These are phyloP conservation scores for Fusarium torulosum DNA, from an alignment of 2,329 filamentous ascomycete species.

Conservation along the genomic window DNA sequence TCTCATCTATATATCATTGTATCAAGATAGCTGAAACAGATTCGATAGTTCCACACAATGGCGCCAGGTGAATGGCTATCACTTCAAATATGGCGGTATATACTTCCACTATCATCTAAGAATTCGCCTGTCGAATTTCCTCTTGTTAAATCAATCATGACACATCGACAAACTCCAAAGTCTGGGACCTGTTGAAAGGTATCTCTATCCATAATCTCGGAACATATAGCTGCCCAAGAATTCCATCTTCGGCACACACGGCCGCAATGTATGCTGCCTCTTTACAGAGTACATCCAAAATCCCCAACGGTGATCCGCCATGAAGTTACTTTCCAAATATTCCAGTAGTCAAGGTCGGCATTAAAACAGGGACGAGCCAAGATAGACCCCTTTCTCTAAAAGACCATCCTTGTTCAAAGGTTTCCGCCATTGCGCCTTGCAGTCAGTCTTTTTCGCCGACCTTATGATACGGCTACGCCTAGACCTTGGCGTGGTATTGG, in stretches of 20 bases:
- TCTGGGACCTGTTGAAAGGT: neutral
- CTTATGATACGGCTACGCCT: too few relatives aligned
- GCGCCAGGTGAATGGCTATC: neutral
- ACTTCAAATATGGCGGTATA: neutral
- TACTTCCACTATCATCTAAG: neutral
- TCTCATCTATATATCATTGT: too few relatives aligned
- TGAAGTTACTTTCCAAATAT: neutral
- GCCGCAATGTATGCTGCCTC: neutral
- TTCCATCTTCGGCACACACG: neutral
- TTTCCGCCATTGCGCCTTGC: too few relatives aligned
- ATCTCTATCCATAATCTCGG: conserved; percentile 6
- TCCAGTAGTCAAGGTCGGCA: neutral
- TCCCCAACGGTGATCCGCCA: neutral
- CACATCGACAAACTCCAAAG: too few relatives aligned
- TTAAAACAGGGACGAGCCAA: neutral
- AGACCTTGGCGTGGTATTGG: too few relatives aligned
- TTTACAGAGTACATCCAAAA: neutral
- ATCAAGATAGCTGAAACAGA: too few relatives aligned
- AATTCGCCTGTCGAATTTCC: neutral
- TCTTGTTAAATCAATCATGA: too few relatives aligned
- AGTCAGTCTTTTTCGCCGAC: too few relatives aligned
- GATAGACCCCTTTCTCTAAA: too few relatives aligned
- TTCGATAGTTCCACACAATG: too few relatives aligned
- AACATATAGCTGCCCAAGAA: neutral
- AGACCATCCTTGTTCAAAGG: too few relatives aligned